Conservation (phyloP, 768 basidiomycete genomes). For the Cystofilobasidium macerans region DNA sequence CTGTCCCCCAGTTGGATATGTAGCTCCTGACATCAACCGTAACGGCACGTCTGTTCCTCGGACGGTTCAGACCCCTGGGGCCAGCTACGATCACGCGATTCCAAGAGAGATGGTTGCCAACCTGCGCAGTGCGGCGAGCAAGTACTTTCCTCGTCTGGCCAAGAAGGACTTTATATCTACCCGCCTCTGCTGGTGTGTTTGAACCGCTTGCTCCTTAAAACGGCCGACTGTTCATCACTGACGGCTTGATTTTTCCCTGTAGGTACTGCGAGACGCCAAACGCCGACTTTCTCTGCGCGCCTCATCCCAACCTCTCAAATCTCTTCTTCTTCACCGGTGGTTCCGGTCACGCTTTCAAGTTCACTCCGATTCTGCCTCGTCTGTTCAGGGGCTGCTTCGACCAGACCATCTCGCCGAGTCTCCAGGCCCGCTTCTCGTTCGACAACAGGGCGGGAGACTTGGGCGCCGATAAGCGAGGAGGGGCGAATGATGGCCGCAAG, state of each 20-base stretch:
- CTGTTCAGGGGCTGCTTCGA: neutral
- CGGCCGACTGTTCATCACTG: neutral
- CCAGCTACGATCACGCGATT: neutral
- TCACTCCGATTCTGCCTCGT: neutral
- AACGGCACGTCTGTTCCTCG: slow-evolving; percentile 59
- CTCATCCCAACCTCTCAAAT: slow-evolving; percentile 46
- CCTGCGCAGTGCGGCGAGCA: neutral
- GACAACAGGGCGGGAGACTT: neutral
- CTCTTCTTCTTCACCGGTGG: slow-evolving; percentile 75
- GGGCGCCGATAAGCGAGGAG: neutral
- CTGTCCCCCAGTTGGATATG: slow-evolving; percentile 47
- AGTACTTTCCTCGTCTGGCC: neutral
- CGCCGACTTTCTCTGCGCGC: slow-evolving; percentile 79
- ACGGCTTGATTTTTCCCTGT: slow-evolving; percentile 36
- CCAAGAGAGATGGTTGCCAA: neutral
- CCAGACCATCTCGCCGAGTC: neutral
- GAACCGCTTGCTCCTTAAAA: neutral
- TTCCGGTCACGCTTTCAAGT: slow-evolving; percentile 68
- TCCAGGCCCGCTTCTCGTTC: neutral
- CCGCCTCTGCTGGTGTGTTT: neutral
- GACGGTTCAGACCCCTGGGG: slow-evolving; percentile 42
- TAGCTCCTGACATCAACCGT: slow-evolving; percentile 42
- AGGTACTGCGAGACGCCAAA: slow-evolving; percentile 85
- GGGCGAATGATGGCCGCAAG: neutral
- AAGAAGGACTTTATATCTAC: neutral